Evolutionary conservation across 2,329 filamentous ascomycete genomes (phyloP).

Genomic region (Teratosphaeria zuluensis): DNA sequence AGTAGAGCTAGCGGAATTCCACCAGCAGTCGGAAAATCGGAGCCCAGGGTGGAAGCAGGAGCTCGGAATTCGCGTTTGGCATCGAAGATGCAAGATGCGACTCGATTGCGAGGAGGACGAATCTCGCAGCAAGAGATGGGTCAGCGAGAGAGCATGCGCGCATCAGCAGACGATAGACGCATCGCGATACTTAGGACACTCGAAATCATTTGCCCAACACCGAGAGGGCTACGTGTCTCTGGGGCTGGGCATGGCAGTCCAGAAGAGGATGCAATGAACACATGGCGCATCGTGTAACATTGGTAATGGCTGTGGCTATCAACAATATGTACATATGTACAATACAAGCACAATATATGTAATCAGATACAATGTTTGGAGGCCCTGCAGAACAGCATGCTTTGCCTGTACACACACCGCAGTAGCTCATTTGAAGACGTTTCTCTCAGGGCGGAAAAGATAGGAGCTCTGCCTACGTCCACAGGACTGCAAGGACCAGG

Average conservation of each 20-base stretch:
- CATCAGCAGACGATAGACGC: slow-evolving; percentile 6
- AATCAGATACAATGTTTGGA: neutral
- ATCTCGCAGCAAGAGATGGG: neutral
- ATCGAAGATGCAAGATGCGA: neutral
- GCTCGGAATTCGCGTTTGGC: neutral
- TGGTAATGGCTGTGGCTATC: neutral
- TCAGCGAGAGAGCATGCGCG: neutral
- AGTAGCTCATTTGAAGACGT: neutral
- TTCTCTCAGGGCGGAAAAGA: neutral
- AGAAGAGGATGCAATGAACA: neutral
- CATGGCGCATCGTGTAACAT: neutral
- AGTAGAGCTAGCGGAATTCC: neutral
- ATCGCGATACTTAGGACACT: slow-evolving; percentile 8
- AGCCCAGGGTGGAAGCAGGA: neutral
- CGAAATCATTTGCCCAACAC: slow-evolving; percentile 8
- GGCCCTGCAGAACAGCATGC: neutral
- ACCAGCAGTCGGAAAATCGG: neutral
- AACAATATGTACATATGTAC: neutral
- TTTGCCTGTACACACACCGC: neutral
- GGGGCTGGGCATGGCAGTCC: neutral
- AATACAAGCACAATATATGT: neutral
- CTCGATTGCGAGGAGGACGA: neutral
- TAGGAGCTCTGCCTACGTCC: too few relatives aligned
- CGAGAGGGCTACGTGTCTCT: neutral
- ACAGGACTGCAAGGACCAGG: neutral